Evolutionary conservation across 2,329 filamentous ascomycete species (phyloP).

Genomic region (Plectosphaerella sp.): DNA sequence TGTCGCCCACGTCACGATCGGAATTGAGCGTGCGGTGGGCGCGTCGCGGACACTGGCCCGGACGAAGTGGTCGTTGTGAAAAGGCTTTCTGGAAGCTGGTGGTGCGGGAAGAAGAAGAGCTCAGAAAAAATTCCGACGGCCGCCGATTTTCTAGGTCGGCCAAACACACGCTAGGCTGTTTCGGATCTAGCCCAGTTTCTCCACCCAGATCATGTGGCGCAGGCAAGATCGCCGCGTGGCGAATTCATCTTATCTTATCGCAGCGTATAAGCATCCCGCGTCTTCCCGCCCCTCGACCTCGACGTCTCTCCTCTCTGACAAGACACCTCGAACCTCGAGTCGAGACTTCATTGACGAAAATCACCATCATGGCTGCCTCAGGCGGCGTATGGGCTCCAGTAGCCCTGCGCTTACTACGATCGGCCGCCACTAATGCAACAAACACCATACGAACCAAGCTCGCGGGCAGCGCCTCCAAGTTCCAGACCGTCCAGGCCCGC

Average conservation of each 20-base stretch:
- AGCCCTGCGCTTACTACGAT: constrained; percentile 50
- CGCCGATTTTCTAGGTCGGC: background rate
- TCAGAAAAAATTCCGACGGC: constrained; percentile 1
- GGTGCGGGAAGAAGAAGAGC: constrained; percentile 2
- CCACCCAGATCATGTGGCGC: constrained; percentile 27
- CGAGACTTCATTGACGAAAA: constrained; percentile 6
- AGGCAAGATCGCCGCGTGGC: constrained; percentile 16
- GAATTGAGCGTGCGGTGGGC: constrained; percentile 13
- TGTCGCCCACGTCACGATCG: background rate
- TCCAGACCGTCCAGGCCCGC: constrained; percentile 41
- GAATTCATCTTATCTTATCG: constrained; percentile 14
- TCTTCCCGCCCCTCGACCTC: constrained; percentile 5
- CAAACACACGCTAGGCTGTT: constrained; percentile 16
- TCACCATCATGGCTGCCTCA: constrained; percentile 46
- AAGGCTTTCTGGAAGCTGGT: background rate
- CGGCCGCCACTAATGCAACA: constrained; percentile 45
- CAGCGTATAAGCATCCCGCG: constrained; percentile 15
- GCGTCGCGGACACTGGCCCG: background rate
- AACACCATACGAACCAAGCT: constrained; percentile 48
- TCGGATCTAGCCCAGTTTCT: constrained; percentile 10
- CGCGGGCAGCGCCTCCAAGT: constrained; percentile 35
- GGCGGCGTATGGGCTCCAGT: constrained; percentile 54
- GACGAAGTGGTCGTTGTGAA: background rate
- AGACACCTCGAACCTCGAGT: background rate
- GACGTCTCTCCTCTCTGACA: constrained; percentile 1